A percentile compares a stretch with the other conserved stretches of the same genome.
Conservation (phyloP, 1,284 basidiomycete species). For the Acaromyces ingoldii region DNA sequence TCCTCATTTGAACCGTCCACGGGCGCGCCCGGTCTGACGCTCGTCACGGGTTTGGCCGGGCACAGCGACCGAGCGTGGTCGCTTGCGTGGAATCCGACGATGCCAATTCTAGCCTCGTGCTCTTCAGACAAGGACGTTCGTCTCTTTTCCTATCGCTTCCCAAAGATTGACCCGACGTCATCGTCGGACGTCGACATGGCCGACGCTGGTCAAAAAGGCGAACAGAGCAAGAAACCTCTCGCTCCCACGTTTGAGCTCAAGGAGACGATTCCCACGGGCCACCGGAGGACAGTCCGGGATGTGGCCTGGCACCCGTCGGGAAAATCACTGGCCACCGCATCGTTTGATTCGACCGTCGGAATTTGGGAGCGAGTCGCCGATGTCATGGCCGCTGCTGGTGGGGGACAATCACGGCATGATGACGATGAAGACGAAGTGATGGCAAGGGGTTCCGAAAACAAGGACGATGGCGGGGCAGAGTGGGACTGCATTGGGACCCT, state of each 20-base stretch:
- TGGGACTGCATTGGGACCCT: constrained; percentile 81
- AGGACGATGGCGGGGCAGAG: constrained; percentile 13
- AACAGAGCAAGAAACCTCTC: constrained; percentile 4
- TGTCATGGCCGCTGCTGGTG: neutral
- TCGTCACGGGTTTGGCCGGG: too few species aligned
- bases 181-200: neutral
- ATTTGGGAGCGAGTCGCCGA: constrained; percentile 68
- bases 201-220: neutral
- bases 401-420: neutral
- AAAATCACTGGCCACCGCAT: constrained; percentile 81
- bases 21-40: too few species aligned
- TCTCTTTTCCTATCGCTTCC: constrained; percentile 66
- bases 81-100: constrained; percentile 82
- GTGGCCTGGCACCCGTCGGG: constrained; percentile 89
- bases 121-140: constrained; percentile 89
- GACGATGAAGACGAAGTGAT: neutral
- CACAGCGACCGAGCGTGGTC: constrained; percentile 62
- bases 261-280: constrained; percentile 62
- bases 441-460: neutral
- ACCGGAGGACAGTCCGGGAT: constrained; percentile 82
- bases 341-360: constrained; percentile 87
- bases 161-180: constrained; percentile 22
- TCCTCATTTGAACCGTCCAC: too few species aligned
- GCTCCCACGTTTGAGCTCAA: constrained; percentile 31
- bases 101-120: constrained; percentile 80